Conservation (phyloP, 2,329 filamentous ascomycete genomes). For the Penicillium frequentans region DNA sequence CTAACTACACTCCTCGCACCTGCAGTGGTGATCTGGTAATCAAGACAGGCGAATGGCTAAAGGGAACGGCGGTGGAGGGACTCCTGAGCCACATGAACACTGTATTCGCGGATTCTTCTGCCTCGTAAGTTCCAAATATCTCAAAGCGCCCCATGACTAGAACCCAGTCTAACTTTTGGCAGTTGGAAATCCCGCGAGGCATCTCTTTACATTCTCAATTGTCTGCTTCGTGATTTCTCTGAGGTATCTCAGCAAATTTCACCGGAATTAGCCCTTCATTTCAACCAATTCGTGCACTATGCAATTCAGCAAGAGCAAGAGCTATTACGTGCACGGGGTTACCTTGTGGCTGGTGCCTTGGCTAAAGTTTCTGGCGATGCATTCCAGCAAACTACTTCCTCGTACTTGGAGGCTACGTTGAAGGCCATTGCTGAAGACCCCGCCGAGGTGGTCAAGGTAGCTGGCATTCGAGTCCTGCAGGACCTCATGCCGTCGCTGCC, state of each 20-base stretch:
- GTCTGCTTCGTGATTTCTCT: slow-evolving; percentile 78
- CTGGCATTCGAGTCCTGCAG: slow-evolving; percentile 85
- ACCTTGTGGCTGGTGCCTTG: slow-evolving; percentile 78
- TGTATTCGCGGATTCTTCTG: slow-evolving; percentile 59
- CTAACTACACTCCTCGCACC: slow-evolving; percentile 92
- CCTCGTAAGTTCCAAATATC: slow-evolving; percentile 29
- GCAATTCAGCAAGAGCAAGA: slow-evolving; percentile 70
- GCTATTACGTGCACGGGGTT: slow-evolving; percentile 82
- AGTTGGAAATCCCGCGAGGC: slow-evolving; percentile 74
- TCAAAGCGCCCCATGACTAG: neutral
- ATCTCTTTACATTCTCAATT: slow-evolving; percentile 79
- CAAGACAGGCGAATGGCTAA: slow-evolving; percentile 89
- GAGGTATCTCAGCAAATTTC: slow-evolving; percentile 74
- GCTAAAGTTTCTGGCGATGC: slow-evolving; percentile 65
- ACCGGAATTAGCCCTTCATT: slow-evolving; percentile 67
- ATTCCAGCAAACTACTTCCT: slow-evolving; percentile 44
- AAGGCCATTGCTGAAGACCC: slow-evolving; percentile 72
- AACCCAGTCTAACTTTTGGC: slow-evolving; percentile 12
- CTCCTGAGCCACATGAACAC: slow-evolving; percentile 74
- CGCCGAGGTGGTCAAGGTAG: slow-evolving; percentile 86
- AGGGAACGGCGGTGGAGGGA: slow-evolving; percentile 71
- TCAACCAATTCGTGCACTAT: slow-evolving; percentile 77
- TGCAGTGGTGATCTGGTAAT: slow-evolving; percentile 90
- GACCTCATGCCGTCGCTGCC: slow-evolving; percentile 60
- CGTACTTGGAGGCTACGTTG: slow-evolving; percentile 60